Base-by-base conservation (phyloP, 352 stramenopile genomes). In the Saprolegnia diclina region DNA sequence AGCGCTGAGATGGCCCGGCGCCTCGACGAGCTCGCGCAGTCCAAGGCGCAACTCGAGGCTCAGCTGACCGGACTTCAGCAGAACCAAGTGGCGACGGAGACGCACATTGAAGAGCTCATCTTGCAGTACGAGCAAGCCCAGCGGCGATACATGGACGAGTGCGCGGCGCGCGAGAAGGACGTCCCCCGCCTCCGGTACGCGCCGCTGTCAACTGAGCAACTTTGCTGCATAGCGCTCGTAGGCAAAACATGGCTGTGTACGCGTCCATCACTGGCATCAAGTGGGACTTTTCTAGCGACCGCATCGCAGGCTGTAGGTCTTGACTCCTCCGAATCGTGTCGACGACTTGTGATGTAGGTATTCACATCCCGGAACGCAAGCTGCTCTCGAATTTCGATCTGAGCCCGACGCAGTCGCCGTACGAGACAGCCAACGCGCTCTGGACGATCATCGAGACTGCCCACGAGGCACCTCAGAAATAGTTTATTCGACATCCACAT, bases 61-160 rank as follows among this genome's bases (percentile, higher is more conserved):
- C 53, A 69, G 46, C 63, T 69, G 13, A 18, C 62, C 7, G n/a
- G 61, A 21, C 48, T 69, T 5, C 62, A 69, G 38, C 45, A 69
- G 45, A 38, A 62, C 21, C 63, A 69, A 48, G 29, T 63, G 18
- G 53, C 54, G 18, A 61, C 37, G 16, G 45, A 69, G 52, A 21
- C 35, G 14, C 53, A 69, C 53, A 69, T 69, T 22, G 53, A 69
- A 63, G 44, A 61, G 18, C 45, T 69, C 38, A 69, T 69, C 22
- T 22, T 40, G 13, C 32, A 69, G 38, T 69, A 69, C 26, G 63
- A 69, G 21, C 19, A 61, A 21, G 44, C 63, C 4, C 44, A 69
- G 38, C 63, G 52, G 5, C 44, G 46, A 26, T 69, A 69, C 63
- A 26, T 52, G 18, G 63, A 69, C 32, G 63, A 69, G 37, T 69